phyloP scores from a whole-genome alignment of 2,329 filamentous ascomycete species.

The Ciborinia camelliae region DNA sequence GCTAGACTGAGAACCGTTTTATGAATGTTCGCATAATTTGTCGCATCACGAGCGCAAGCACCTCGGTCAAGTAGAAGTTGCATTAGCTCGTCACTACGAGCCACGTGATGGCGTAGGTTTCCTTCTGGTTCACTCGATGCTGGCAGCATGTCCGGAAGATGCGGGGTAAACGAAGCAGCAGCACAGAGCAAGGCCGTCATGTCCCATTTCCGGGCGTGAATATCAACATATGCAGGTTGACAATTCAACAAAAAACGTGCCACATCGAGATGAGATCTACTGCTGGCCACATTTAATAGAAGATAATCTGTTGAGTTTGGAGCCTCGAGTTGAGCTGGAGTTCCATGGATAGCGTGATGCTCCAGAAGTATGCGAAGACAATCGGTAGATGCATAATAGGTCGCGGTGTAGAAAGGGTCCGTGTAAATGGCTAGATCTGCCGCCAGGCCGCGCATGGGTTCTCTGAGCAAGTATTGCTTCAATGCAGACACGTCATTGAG shows the following conservation, averaged over 20 bases:
- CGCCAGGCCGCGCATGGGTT: background rate
- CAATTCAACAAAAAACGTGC: background rate
- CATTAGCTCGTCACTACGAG: background rate
- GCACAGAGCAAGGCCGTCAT: background rate
- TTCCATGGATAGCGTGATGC: background rate
- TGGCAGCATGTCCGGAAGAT: no score
- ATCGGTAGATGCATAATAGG: background rate
- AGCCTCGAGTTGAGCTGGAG: background rate
- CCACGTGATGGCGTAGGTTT: background rate
- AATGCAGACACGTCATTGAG: no score
- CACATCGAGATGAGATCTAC: background rate
- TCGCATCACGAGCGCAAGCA: background rate
- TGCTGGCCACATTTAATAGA: background rate
- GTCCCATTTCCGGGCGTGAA: background rate
- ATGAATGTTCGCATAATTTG: background rate
- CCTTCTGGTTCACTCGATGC: background rate
- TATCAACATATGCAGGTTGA: background rate
- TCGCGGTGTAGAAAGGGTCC: conserved; percentile 13
- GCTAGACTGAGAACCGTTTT: background rate
- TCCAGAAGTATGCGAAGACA: background rate
- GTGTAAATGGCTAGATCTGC: conserved; percentile 17
- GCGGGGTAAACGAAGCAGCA: background rate
- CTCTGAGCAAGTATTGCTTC: no score
- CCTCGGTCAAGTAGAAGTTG: background rate
- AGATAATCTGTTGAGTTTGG: background rate